These are phyloP conservation scores for Aspergillus leporis DNA, from an alignment of 495 filamentous ascomycete species.

Conservation along the genomic window DNA sequence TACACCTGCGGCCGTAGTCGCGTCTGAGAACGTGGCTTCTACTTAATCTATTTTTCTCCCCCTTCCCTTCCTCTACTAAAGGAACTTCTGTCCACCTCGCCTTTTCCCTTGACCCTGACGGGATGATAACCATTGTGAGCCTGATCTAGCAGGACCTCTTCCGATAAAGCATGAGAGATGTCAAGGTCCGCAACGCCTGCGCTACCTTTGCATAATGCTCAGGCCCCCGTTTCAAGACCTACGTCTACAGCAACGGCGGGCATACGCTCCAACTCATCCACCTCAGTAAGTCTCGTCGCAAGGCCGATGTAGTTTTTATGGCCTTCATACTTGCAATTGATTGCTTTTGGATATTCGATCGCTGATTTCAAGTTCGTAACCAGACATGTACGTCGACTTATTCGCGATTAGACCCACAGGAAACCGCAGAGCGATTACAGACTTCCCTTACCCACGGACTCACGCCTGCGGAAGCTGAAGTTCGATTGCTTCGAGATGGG, in stretches of 20 bases:
- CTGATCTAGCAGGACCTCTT: conserved; percentile 24
- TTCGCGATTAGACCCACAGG: conserved; percentile 65
- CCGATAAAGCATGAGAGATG: conserved; percentile 55
- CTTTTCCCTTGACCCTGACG: conserved; percentile 21
- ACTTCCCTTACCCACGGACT: conserved; percentile 85
- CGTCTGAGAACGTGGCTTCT: conserved; percentile 22
- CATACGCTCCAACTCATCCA: conserved; percentile 31
- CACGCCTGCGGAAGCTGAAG: conserved; percentile 73
- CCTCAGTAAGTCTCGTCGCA: conserved; percentile 32
- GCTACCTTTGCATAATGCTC: conserved; percentile 56
- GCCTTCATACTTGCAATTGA: background rate
- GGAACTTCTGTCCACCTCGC: conserved; percentile 6
- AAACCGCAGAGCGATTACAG: conserved; percentile 74
- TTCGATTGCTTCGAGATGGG: conserved; percentile 76
- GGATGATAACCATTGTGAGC: conserved; percentile 33
- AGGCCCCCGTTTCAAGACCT: conserved; percentile 35
- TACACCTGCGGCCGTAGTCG: conserved; percentile 9
- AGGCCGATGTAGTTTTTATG: background rate
- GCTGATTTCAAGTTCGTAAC: conserved; percentile 12
- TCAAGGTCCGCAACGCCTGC: conserved; percentile 60
- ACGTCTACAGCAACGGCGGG: conserved; percentile 39
- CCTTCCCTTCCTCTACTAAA: background rate
- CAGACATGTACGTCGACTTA: conserved; percentile 62
- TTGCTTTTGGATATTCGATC: background rate
- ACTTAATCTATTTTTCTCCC: background rate